Evolutionary conservation across 352 stramenopile species (phyloP), one percentile per base, ranked within the genome.

Genomic region (Phytophthora meadii): DNA sequence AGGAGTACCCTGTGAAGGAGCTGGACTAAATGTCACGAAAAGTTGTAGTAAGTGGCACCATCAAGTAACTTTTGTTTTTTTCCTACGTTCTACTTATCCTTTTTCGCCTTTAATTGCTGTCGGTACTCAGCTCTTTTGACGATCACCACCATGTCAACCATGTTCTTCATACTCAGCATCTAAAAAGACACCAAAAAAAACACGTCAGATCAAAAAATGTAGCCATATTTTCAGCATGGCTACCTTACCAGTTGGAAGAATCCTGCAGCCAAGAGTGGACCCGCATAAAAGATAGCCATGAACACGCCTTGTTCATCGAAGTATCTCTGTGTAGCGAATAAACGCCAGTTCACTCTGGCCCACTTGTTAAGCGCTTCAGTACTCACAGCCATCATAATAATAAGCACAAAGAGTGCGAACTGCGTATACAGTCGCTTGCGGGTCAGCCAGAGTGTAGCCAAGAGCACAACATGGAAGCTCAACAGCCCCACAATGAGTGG

Each of bases 1-100:
- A 91, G 64, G 89, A 97, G 69, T 94, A 90, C 72, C 88, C 88
- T 1, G 88, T 96, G 24, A 68, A 88, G 40, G 88, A 96, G 68
- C 76, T 96, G 32, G 76, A 92, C 48, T 94, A 80, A 81, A 56
- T 66, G 55, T 40, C 9, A 17, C 25, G 27, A 60, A 51, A 44
- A 41, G 44, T 65, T 58, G 58, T 70, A 61, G 54, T 55, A 71
- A 64, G 61, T 74, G 61, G 68, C 42, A 58, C 25, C 44, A 59
- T 68, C 49, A 60, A 53, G 68, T 73, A 50, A 50, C 36, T 70
- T 72, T 70, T 65, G 15, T 70, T 62, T 68, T 56, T 28, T 44
- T 22, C 11, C 19, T 48, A n/a, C 14, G 11, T 14, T 65, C 42
- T 78, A 90, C 49, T 88, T 66, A 44, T 78, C 40, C 30, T 91